Percentiles rank a stretch among this genome's conserved stretches.
phyloP scores from a whole-genome alignment of 2,329 filamentous ascomycete species.

The Epichloe glyceriae region DNA sequence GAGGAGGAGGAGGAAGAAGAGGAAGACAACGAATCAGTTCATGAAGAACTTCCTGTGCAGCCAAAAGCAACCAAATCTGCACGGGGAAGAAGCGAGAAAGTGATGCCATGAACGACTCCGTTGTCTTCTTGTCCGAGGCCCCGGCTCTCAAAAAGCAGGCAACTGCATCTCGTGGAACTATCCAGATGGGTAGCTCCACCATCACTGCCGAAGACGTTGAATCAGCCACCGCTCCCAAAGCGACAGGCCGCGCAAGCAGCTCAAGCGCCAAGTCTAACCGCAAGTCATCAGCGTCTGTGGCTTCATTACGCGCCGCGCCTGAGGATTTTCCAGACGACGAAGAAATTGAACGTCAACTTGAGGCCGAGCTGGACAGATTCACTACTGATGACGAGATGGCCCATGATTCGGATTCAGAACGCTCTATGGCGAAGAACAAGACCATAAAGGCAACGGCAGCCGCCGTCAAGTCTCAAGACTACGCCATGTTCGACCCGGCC shows the following conservation, averaged over 20 bases:
- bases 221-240: constrained; percentile 24
- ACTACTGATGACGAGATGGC: constrained; percentile 38
- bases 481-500: constrained; percentile 40
- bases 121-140: constrained; percentile 27
- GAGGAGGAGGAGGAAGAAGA: constrained; percentile 8
- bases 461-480: constrained; percentile 23
- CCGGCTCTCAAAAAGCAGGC: constrained; percentile 48
- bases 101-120: constrained; percentile 40
- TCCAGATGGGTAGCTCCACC: constrained; percentile 25
- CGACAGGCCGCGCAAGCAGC: constrained; percentile 19
- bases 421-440: constrained; percentile 18
- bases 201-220: constrained; percentile 27
- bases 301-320: constrained; percentile 27
- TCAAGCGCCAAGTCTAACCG: constrained; percentile 25
- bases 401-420: constrained; percentile 33
- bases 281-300: constrained; percentile 35
- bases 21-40: constrained; percentile 19
- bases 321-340: constrained; percentile 42
- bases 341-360: constrained; percentile 52
- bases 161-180: constrained; percentile 36
- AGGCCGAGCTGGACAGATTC: constrained; percentile 49
- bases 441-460: constrained; percentile 16
- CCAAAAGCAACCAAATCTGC: constrained; percentile 25
- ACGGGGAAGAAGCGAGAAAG: constrained; percentile 52
- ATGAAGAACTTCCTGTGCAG: constrained; percentile 13